Evolutionary conservation across 306 rosid genomes (phyloP).

Genomic region (Dryas alaskensis): DNA sequence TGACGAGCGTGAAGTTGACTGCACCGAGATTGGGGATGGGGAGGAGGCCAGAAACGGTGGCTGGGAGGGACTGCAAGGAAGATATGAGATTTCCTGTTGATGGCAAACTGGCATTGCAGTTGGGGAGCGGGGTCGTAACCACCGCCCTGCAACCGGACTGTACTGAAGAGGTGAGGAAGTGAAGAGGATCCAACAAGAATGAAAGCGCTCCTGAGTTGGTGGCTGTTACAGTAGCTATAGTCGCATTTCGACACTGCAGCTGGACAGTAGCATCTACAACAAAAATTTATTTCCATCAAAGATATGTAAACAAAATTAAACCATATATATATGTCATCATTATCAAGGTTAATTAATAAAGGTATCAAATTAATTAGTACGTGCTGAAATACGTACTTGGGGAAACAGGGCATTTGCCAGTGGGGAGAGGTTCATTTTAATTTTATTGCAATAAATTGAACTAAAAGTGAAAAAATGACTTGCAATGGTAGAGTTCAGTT

Average conservation of each 20-base stretch:
- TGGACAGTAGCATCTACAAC: slow-evolving; percentile 35
- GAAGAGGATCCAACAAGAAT: slow-evolving; percentile 25
- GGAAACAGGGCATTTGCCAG: slow-evolving; percentile 10
- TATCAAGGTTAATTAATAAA: too few species aligned
- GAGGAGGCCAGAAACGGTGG: slow-evolving; percentile 8
- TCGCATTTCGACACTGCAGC: slow-evolving; percentile 22
- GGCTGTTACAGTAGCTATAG: slow-evolving; percentile 22
- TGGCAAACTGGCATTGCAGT: slow-evolving; percentile 33
- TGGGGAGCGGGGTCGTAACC: slow-evolving; percentile 33
- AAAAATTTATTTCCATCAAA: too few species aligned
- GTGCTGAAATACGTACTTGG: slow-evolving; percentile 18
- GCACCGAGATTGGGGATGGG: neutral
- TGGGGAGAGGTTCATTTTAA: too few species aligned
- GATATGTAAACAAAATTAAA: too few species aligned
- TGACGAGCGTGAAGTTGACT: too few species aligned
- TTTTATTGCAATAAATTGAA: too few species aligned
- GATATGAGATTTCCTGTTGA: slow-evolving; percentile 18
- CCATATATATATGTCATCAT: too few species aligned
- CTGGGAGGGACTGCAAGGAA: neutral
- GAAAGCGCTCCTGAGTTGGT: slow-evolving; percentile 21
- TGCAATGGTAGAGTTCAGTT: too few species aligned
- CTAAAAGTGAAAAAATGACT: too few species aligned
- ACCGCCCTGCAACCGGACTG: slow-evolving; percentile 19
- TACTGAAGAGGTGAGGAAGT: slow-evolving; percentile 14
- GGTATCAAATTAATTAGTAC: too few species aligned